Conservation (phyloP, 306 rosid genomes). For the Geum urbanum region DNA sequence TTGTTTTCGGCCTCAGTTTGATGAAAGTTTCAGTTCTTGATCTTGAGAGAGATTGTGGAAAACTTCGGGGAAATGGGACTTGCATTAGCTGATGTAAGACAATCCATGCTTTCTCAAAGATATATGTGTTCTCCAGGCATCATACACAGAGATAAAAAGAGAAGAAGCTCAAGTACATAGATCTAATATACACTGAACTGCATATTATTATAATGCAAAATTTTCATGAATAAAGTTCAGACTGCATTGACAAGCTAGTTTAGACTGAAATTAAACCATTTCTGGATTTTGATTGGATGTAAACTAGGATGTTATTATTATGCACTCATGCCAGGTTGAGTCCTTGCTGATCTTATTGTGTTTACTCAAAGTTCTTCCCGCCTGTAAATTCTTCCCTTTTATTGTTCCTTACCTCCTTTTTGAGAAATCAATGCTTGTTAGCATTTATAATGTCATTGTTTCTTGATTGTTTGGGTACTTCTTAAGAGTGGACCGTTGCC, state of each 20-base stretch:
- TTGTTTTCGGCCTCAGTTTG: neutral
- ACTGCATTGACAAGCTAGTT: no score
- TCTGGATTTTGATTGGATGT: no score
- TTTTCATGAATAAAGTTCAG: no score
- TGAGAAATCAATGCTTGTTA: constrained; percentile 92
- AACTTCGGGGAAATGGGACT: neutral
- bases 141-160: no score
- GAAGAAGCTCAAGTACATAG: no score
- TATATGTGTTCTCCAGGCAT: no score
- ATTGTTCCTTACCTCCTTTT: constrained; percentile 89
- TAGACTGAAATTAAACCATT: no score
- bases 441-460: constrained; percentile 90
- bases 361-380: constrained; percentile 79
- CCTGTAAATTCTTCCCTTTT: constrained; percentile 89
- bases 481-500: constrained; percentile 88
- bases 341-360: no score
- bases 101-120: neutral
- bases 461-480: constrained; percentile 93
- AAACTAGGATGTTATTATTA: no score
- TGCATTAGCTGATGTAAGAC: neutral
- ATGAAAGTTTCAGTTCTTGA: neutral
- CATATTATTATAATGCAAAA: no score
- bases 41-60: neutral
- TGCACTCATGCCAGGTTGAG: no score
- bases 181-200: no score